Percentiles rank a stretch among this genome's conserved stretches.
Conservation (phyloP, 2,329 filamentous ascomycete species). For the Alternaria dauci region DNA sequence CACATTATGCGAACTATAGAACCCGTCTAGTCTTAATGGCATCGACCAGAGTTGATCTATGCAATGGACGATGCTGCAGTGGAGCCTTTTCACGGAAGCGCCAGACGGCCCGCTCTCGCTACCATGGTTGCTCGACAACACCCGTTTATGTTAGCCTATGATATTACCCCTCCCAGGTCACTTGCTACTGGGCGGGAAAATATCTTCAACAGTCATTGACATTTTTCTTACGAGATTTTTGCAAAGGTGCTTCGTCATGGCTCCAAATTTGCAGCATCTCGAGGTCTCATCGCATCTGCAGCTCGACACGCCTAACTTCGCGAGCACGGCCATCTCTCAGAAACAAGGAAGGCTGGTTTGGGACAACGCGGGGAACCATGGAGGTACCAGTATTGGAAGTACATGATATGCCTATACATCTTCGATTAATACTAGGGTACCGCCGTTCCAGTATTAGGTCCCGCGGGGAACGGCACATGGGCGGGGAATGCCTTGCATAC, state of each 20-base stretch:
- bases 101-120: constrained; percentile 8
- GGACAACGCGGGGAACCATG: not conserved
- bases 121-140: constrained; percentile 13
- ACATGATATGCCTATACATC: not conserved
- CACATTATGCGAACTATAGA: not conserved
- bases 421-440: not conserved
- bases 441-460: not conserved
- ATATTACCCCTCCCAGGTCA: not conserved
- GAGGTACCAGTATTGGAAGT: not conserved
- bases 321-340: too few relatives aligned
- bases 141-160: not conserved
- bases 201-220: not conserved
- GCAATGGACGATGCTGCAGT: constrained; percentile 6
- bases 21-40: not conserved
- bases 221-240: too few relatives aligned
- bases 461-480: not conserved
- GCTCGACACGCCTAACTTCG: not conserved
- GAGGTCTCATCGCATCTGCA: not conserved
- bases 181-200: too few relatives aligned
- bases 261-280: not conserved
- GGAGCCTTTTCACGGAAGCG: constrained; percentile 6
- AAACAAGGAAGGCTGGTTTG: not conserved
- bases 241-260: not conserved
- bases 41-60: not conserved
- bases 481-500: not conserved